Conservation (phyloP, 805 yeast genomes). For the Saturnispora kantuleensis region DNA sequence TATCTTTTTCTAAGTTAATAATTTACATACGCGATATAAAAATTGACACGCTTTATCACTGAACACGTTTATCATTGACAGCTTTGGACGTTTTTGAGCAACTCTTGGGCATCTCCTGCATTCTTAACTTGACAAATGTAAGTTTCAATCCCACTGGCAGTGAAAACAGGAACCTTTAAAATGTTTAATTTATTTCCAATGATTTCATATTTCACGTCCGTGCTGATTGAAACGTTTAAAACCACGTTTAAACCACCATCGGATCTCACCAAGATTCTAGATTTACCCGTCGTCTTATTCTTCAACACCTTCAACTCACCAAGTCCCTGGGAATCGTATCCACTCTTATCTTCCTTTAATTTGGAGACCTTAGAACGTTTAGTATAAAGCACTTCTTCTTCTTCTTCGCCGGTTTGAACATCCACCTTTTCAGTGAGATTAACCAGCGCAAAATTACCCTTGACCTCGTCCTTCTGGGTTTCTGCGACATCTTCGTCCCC, state of each 20-base stretch:
- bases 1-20: neutral
- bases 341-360: constrained; percentile 40
- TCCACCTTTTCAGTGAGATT: constrained; percentile 42
- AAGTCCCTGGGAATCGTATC: constrained; percentile 59
- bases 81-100: constrained; percentile 27
- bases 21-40: neutral
- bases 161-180: constrained; percentile 58
- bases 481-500: constrained; percentile 25
- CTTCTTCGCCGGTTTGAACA: constrained; percentile 75
- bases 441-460: constrained; percentile 38
- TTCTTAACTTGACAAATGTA: constrained; percentile 73
- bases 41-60: neutral
- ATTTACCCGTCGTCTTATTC: constrained; percentile 47
- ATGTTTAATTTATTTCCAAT: constrained; percentile 51
- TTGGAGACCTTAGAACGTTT: constrained; percentile 66
- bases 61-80: constrained; percentile 13
- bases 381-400: constrained; percentile 53
- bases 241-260: constrained; percentile 81
- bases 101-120: constrained; percentile 51
- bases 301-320: constrained; percentile 74
- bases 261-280: constrained; percentile 71
- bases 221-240: constrained; percentile 53
- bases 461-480: constrained; percentile 35
- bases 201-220: constrained; percentile 48
- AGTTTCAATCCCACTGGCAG: constrained; percentile 50